Conservation (phyloP, 345 rosid genomes). For the Orychophragmus violaceus region DNA sequence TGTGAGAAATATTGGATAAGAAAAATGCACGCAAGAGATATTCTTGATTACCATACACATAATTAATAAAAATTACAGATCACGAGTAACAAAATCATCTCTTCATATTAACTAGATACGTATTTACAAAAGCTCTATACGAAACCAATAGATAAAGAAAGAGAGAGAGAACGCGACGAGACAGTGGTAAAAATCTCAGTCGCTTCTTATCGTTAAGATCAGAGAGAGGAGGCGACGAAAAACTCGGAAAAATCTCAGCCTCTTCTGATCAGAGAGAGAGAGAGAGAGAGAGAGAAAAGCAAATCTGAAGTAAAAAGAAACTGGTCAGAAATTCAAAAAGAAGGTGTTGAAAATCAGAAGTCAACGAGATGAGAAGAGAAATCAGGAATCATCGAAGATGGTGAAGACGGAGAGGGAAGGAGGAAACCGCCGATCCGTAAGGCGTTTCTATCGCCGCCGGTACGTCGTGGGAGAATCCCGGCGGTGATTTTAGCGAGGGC, state of each 20-base stretch:
- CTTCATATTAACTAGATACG: constrained; percentile 6
- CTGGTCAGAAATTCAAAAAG: neutral
- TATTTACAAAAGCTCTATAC: constrained; percentile 14
- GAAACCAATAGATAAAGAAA: neutral
- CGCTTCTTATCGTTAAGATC: neutral
- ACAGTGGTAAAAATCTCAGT: constrained; percentile 14
- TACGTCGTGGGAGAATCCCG: constrained; percentile 29
- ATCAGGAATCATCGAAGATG: constrained; percentile 16
- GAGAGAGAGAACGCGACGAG: constrained; percentile 11
- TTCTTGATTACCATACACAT: neutral
- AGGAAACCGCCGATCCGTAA: constrained; percentile 19
- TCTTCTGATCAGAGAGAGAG: neutral
- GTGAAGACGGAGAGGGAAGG: constrained; percentile 14
- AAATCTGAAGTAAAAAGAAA: constrained; percentile 7
- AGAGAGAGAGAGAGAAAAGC: neutral
- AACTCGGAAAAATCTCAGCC: constrained; percentile 13
- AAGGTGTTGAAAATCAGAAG: neutral
- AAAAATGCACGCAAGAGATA: neutral
- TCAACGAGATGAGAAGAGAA: constrained; percentile 32
- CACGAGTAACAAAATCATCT: constrained; percentile 2
- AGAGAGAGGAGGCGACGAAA: constrained; percentile 3
- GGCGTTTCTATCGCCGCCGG: constrained; percentile 14
- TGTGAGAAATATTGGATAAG: neutral
- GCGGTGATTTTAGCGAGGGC: constrained; percentile 43
- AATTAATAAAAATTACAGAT: neutral